These are phyloP conservation scores for Penicillium nucicola DNA, from an alignment of 495 filamentous ascomycete genomes.

Conservation along the genomic window DNA sequence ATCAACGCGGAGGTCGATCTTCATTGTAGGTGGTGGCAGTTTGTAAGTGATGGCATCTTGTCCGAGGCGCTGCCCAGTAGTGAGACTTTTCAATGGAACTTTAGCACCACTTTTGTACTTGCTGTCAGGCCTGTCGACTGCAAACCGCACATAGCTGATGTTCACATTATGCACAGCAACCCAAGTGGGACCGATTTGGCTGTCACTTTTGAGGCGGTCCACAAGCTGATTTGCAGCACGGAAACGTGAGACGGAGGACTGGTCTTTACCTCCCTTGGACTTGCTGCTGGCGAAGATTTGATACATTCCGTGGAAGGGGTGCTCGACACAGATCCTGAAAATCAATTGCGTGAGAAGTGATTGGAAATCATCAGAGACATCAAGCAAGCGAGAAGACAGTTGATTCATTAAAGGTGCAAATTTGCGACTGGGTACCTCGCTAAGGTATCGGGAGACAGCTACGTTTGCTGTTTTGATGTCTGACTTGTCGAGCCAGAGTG, in stretches of 20 bases:
- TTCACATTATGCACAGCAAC: conserved; percentile 67
- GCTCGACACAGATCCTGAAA: conserved; percentile 78
- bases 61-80: conserved; percentile 54
- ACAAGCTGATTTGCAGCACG: conserved; percentile 67
- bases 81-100: conserved; percentile 56
- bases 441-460: conserved; percentile 67
- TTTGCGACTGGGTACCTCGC: conserved; percentile 78
- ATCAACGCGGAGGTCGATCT: conserved; percentile 68
- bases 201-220: conserved; percentile 51
- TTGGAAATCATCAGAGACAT: conserved; percentile 69
- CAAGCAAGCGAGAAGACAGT: conserved; percentile 81
- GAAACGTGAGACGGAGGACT: conserved; percentile 66
- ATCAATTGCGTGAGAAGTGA: conserved; percentile 66
- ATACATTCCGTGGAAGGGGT: conserved; percentile 95
- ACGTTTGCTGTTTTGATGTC: conserved; percentile 68
- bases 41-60: conserved; percentile 53
- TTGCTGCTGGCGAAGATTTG: conserved; percentile 83
- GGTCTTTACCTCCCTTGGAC: conserved; percentile 64
- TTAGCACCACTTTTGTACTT: conserved; percentile 66
- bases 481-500: conserved; percentile 87
- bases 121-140: conserved; percentile 56
- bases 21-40: conserved; percentile 88
- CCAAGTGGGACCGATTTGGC: conserved; percentile 53
- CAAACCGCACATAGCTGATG: conserved; percentile 69
- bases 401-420: conserved; percentile 95